Evolutionary conservation across 2,329 filamentous ascomycete genomes (phyloP).

Genomic region (Botrytis fabae): DNA sequence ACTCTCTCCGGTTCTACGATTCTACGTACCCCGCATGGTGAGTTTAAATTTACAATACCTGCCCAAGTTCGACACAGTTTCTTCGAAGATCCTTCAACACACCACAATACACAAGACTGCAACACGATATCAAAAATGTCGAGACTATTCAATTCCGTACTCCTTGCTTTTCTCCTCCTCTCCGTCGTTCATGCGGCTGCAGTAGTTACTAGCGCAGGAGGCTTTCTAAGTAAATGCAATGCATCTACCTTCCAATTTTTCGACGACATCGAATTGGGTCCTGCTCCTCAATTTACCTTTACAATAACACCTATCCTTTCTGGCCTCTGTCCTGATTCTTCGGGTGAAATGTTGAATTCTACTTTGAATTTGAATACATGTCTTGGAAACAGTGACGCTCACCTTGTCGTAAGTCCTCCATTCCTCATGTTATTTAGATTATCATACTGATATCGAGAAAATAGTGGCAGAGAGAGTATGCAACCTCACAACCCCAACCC

Average conservation of each 20-base stretch:
- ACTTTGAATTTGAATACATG: constrained; percentile 18
- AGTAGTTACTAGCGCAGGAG: neutral
- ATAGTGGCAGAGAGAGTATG: constrained; percentile 19
- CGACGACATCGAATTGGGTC: neutral
- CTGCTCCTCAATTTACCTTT: constrained; percentile 2
- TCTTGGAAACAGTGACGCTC: constrained; percentile 13
- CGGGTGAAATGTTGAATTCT: neutral
- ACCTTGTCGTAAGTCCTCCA: constrained; percentile 5
- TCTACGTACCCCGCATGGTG: constrained; percentile 2
- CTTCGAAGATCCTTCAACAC: neutral
- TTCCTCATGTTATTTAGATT: neutral
- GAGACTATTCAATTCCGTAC: neutral
- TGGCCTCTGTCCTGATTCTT: constrained; percentile 13
- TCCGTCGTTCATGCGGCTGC: neutral
- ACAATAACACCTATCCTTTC: constrained; percentile 10
- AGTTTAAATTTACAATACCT: neutral
- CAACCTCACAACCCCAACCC: too few species aligned
- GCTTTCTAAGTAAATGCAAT: constrained; percentile 9
- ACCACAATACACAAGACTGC: neutral
- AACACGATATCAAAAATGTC: constrained; percentile 7
- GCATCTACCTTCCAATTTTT: neutral
- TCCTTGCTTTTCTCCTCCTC: neutral
- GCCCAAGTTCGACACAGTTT: constrained; percentile 3
- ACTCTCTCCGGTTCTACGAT: neutral
- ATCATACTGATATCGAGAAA: neutral